Conservation (phyloP, 1,139 yeast species). For the Nakaseomyces uthaithaninus region DNA sequence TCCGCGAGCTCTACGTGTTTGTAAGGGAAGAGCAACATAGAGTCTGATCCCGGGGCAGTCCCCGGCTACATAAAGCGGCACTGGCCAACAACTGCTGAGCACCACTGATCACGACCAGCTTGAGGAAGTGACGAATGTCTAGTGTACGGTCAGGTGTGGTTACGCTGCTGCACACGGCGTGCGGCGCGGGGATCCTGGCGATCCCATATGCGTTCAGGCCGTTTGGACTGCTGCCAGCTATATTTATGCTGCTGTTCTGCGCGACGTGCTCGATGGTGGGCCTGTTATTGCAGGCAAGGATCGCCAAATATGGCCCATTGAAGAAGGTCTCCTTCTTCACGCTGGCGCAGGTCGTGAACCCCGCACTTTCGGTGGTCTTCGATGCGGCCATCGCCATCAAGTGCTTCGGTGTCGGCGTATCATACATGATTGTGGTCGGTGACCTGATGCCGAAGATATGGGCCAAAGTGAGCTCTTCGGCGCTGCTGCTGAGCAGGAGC, state of each 20-base stretch:
- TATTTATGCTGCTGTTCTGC: constrained; percentile 58
- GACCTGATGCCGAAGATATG: constrained; percentile 82
- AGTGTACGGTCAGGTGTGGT: constrained; percentile 34
- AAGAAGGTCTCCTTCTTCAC: constrained; percentile 84
- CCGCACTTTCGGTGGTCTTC: constrained; percentile 70
- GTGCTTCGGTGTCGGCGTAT: constrained; percentile 88
- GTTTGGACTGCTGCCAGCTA: constrained; percentile 73
- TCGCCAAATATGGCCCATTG: constrained; percentile 58
- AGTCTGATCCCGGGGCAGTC: too few species aligned
- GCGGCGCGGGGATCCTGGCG: constrained; percentile 87
- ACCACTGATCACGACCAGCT: too few species aligned
- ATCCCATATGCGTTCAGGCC: constrained; percentile 83
- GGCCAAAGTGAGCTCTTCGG: constrained; percentile 63
- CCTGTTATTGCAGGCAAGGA: constrained; percentile 65
- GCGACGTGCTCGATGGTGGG: constrained; percentile 78
- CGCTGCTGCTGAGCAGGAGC: constrained; percentile 45
- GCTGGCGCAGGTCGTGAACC: constrained; percentile 76
- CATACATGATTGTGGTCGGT: constrained; percentile 82
- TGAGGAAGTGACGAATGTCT: too few species aligned
- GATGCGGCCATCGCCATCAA: constrained; percentile 87
- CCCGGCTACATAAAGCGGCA: too few species aligned
- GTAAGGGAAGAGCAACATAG: too few species aligned
- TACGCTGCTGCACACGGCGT: constrained; percentile 50
- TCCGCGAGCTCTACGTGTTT: too few species aligned
- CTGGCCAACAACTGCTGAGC: too few species aligned